These are phyloP conservation scores for Hypericum androsaemum DNA, from an alignment of 345 rosid genomes.

Conservation along the genomic window DNA sequence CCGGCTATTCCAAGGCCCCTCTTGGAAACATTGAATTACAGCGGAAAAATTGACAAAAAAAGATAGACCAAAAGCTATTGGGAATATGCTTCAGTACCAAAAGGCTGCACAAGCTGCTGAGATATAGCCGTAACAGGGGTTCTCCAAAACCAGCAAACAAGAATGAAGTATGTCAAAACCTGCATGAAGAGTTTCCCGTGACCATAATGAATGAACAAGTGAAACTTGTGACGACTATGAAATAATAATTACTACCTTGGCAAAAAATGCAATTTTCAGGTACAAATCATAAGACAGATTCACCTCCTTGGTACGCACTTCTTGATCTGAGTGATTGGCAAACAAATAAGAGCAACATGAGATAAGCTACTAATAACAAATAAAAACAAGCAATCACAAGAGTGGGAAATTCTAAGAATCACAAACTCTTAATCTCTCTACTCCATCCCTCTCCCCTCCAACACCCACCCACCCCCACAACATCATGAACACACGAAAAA, in stretches of 20 bases:
- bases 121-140: slow-evolving; percentile 61
- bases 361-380: too few species aligned
- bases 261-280: slow-evolving; percentile 30
- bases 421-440: too few species aligned
- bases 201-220: slow-evolving; percentile 10
- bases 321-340: slow-evolving; percentile 33
- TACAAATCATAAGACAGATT: slow-evolving; percentile 45
- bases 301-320: slow-evolving; percentile 37
- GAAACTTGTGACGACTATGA: slow-evolving; percentile 5
- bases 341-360: too few species aligned
- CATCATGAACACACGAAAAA: too few species aligned
- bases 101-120: slow-evolving; percentile 68
- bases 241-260: slow-evolving; percentile 35
- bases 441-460: too few species aligned
- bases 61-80: not conserved
- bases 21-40: not conserved
- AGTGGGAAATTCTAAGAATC: too few species aligned
- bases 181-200: slow-evolving; percentile 21
- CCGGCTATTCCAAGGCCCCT: not conserved
- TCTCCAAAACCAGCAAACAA: slow-evolving; percentile 72
- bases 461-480: too few species aligned
- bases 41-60: not conserved
- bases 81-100: slow-evolving; percentile 36
- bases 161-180: slow-evolving; percentile 38
- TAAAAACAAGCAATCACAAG: too few species aligned